Evolutionary conservation across 192 early-diverging fungal genomes (phyloP), one percentile per base, ranked within the genome.

Genomic region (Mortierella hygrophila): DNA sequence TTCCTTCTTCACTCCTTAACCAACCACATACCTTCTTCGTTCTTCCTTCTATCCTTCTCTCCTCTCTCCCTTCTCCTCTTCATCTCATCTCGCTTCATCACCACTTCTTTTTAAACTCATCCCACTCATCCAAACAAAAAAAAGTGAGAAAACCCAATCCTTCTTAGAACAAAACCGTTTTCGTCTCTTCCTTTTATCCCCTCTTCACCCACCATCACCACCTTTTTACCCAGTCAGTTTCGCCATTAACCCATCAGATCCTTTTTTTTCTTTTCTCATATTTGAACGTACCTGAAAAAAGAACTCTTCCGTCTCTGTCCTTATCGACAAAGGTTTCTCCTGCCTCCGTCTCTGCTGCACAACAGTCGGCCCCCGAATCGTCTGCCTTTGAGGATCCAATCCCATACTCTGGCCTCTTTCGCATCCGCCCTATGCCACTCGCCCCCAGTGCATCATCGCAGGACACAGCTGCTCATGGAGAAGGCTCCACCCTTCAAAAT

Each of bases 381-480:
- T 70, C 83, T 40, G 73, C 70, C 8, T 63, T 85, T 72, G 83
- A 85, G 75, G 83, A 85, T 80, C 83, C 78, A 74, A 85, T 85
- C 74, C 83, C 83, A 16, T 85, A 80, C 78, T 80, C 83, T 80
- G 83, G 83, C 70, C 70, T 85, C 55, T 80, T 85, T 55, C 83
- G 83, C 83, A 85, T 85, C 63, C 83, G 83, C 35, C 78, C 83
- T 74, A 85, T 85, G 83, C 83, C 83, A 13, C 77, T 85, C 35
- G 83, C 46, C 55, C 57, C 73, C 42, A 76, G 74, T 75, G 77
- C 83, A 76, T 72, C 74, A 32, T 32, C 15, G 37, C 75, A 82
- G 60, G 80, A 82, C n/a, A 41, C 81, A 37, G 38, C 21, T 16
- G 69, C 54, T 5, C 21, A 29, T 63, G 70, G 54, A 54, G 74